phyloP scores from a whole-genome alignment of 805 yeast species.

The Spathaspora passalidarum region DNA sequence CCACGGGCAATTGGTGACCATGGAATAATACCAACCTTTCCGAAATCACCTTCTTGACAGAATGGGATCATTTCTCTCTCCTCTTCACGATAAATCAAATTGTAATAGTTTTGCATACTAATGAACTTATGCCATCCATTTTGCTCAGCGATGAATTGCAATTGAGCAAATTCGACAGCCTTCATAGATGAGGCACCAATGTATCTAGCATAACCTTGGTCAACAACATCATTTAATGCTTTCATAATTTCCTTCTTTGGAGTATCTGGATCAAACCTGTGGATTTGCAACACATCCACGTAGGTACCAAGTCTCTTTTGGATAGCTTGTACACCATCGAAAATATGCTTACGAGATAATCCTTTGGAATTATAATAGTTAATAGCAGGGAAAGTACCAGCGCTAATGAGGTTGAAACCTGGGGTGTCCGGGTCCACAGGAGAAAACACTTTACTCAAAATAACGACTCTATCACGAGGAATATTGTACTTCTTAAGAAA shows the following conservation, averaged over 20 bases:
- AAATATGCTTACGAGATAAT: constrained; percentile 35
- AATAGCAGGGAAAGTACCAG: constrained; percentile 4
- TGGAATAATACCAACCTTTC: constrained; percentile 53
- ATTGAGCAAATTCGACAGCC: constrained; percentile 49
- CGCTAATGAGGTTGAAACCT: constrained; percentile 3
- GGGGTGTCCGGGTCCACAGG: constrained; percentile 10
- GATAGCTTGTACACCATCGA: constrained; percentile 43
- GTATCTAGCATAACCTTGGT: constrained; percentile 47
- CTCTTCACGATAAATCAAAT: constrained; percentile 59
- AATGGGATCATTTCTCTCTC: constrained; percentile 60
- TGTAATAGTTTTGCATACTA: constrained; percentile 57
- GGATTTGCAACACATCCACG: constrained; percentile 56
- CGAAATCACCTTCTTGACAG: constrained; percentile 41
- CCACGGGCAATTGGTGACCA: constrained; percentile 63
- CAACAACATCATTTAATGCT: constrained; percentile 54
- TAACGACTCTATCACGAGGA: constrained; percentile 19
- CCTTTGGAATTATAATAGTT: constrained; percentile 35
- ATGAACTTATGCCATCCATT: constrained; percentile 58
- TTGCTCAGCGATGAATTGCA: constrained; percentile 56
- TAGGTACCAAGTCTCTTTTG: constrained; percentile 50
- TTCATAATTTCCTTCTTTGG: constrained; percentile 55
- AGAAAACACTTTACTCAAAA: constrained; percentile 15
- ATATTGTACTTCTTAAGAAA: constrained; percentile 19
- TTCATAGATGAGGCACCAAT: constrained; percentile 66
- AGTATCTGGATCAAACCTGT: constrained; percentile 46